Conservation (phyloP, 805 yeast genomes). For the Lachancea nothofagi region DNA sequence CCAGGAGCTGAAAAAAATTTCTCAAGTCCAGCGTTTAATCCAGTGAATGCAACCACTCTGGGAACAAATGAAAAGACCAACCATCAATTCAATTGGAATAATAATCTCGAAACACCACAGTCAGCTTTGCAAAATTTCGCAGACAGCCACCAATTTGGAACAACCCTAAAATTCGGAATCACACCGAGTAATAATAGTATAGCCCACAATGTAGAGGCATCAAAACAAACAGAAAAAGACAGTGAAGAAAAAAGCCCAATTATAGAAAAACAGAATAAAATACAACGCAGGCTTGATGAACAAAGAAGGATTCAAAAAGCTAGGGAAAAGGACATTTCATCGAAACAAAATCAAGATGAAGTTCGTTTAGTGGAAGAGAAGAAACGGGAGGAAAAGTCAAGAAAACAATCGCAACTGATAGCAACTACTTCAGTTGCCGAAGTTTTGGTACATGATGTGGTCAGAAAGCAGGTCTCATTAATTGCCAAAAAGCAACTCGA, state of each 20-base stretch:
- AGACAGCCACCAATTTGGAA: neutral
- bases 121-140: neutral
- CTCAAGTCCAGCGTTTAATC: too few species aligned
- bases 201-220: conserved; percentile 11
- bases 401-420: conserved; percentile 6
- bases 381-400: conserved; percentile 8
- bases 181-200: neutral
- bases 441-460: conserved; percentile 7
- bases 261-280: conserved; percentile 5
- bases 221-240: conserved; percentile 12
- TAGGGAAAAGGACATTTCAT: conserved; percentile 5
- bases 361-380: conserved; percentile 14
- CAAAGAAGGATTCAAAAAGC: conserved; percentile 8
- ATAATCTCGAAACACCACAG: neutral
- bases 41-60: neutral
- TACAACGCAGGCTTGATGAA: conserved; percentile 7
- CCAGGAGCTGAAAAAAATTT: neutral
- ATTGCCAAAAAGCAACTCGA: conserved; percentile 9
- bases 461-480: conserved; percentile 4
- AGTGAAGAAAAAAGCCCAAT: conserved; percentile 7
- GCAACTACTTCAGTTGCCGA: conserved; percentile 10
- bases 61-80: neutral
- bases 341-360: conserved; percentile 9
- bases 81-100: neutral
- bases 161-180: neutral